Base-by-base conservation (phyloP, 176 grass and related monocot species). In the Alloteropsis semialata region DNA sequence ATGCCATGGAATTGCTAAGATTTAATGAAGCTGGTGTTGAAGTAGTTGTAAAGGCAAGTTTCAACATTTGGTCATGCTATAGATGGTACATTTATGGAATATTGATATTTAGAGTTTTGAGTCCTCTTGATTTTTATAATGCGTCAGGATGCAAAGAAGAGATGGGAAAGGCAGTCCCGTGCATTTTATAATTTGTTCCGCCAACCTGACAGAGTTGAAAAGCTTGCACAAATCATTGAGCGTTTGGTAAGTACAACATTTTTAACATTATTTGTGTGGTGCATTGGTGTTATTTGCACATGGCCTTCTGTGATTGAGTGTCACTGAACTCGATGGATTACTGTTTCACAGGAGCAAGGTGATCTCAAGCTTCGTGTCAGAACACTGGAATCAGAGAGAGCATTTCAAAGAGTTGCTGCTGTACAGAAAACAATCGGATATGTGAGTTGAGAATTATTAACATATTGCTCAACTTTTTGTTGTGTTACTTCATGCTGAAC, bases 1-100 rank as follows among this genome's bases (percentile, higher is more conserved):
- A 98, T 92, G 93, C 96, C 21, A 56, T 87, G 89, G 96, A 98
- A 54, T 84, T 98, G 72, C 87, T 98, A 61, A 95, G 80, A 80
- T 98, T 98, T 89, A 92, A 92, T 76, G 96, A 98, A 90, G 96
- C 89, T 86, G 96, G 96, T 72, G 30, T 98, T 88, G 96, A 98
- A 93, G 82, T 98, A 71, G 72, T 88, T 88, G 82, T 95, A 14
- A 98, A 98, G 96, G 96, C 57, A 93, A 85, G 87, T 73, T 65
- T 75, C 74, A 57, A 81, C 30, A 24, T 85, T 85, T 67, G 36
- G 32, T 80, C 24, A 46, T 57, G 69, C 21, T 75, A 65, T 81
- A 67, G 60, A 79, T 75, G 36, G 30, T 5, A 16, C 28, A 69
- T 67, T 3, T 61, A 11, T 8, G 38, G 46, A 66, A 49, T 72